These are phyloP conservation scores for Neurospora sp. DNA, from an alignment of 495 filamentous ascomycete genomes.

Conservation along the genomic window DNA sequence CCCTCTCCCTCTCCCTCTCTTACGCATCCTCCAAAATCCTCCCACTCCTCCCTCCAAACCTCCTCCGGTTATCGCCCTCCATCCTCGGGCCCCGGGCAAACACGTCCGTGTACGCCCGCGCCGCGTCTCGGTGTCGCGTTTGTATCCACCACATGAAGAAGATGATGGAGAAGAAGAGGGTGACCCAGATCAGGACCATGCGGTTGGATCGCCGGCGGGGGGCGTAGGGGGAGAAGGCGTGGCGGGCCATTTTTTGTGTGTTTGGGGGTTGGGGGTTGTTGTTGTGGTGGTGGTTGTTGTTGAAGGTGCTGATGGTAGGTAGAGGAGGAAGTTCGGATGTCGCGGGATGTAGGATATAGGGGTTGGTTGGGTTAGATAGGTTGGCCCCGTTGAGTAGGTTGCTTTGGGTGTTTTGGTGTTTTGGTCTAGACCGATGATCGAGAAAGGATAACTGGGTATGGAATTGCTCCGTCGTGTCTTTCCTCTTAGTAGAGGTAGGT, in stretches of 20 bases:
- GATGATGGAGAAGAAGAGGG: constrained; percentile 17
- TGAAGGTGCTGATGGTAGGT: too few species aligned
- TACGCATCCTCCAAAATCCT: background rate
- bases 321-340: background rate
- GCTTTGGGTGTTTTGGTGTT: too few species aligned
- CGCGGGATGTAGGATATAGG: background rate
- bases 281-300: background rate
- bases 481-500: too few species aligned
- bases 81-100: background rate
- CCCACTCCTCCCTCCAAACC: background rate
- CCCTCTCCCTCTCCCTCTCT: too few species aligned
- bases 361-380: too few species aligned
- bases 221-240: constrained; percentile 22
- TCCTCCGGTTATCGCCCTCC: background rate
- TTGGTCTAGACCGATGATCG: too few species aligned
- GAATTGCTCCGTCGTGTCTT: too few species aligned
- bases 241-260: background rate
- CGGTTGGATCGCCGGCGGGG: constrained; percentile 21
- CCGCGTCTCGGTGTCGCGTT: constrained; percentile 9
- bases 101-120: constrained; percentile 8
- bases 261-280: background rate
- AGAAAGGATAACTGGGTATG: too few species aligned
- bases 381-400: too few species aligned
- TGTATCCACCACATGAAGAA: constrained; percentile 22
- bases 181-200: constrained; percentile 24